phyloP scores from a whole-genome alignment of 2,329 filamentous ascomycete species.

The Trichoderma sp. region DNA sequence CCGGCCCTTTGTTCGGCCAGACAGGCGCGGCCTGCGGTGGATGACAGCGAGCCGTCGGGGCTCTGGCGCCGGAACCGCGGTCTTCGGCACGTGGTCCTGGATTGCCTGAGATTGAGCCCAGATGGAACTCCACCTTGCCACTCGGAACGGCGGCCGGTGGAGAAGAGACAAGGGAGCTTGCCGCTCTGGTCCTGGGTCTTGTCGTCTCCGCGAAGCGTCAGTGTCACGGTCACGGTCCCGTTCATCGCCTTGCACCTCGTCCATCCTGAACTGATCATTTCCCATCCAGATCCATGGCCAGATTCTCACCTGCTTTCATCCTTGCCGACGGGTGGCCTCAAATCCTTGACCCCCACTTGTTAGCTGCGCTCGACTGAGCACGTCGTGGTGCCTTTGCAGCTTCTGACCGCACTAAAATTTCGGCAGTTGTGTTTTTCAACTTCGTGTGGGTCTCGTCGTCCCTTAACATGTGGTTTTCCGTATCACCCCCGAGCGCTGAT shows the following conservation, averaged over 20 bases:
- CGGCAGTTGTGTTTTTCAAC: conserved; percentile 19
- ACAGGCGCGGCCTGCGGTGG: not conserved
- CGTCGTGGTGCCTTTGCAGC: conserved; percentile 9
- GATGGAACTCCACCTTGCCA: not conserved
- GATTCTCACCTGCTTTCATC: not conserved
- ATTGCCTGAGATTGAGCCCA: conserved; percentile 23
- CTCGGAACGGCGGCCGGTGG: conserved; percentile 9
- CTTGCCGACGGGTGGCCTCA: not conserved
- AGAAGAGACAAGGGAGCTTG: not conserved
- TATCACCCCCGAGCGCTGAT: not conserved
- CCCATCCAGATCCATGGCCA: not conserved
- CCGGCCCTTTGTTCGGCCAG: conserved; percentile 11
- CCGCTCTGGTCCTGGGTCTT: not conserved
- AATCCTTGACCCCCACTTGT: conserved; percentile 1
- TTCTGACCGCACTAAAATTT: conserved; percentile 17
- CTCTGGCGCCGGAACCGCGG: not conserved
- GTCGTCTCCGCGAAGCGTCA: not conserved
- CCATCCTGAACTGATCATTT: not conserved
- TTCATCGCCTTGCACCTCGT: too few species aligned
- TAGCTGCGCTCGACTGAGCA: not conserved
- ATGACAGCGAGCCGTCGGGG: not conserved
- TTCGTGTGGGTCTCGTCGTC: not conserved
- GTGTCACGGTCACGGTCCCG: not conserved
- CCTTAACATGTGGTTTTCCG: not conserved
- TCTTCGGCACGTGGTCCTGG: conserved; percentile 7